Base-by-base conservation (phyloP, 164 flowering plant genomes). In the Stephania cephalantha region DNA sequence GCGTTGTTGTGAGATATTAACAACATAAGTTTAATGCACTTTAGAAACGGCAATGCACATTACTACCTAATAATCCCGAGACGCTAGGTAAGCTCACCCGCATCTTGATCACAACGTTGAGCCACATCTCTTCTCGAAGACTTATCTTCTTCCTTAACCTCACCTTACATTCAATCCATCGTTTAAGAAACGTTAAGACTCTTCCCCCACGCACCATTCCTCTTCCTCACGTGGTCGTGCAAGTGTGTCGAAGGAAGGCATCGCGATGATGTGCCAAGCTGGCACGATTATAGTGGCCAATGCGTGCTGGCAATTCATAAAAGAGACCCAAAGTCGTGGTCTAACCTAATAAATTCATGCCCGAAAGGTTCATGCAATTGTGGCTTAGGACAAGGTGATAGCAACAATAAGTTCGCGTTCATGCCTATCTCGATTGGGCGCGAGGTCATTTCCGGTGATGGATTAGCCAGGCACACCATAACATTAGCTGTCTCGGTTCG, bases 201-300 rank as follows among this genome's bases (percentile, higher is more conserved):
- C 5, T 61, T 61, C 66, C 66, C 66, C 5, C 66, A 29, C 4
- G 8, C 20, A 5, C 65, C 65, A 1, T 58, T 58, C 22, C 3
- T 58, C 4, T 7, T 58, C 25, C 66, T n/a, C 66, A 1, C 66
- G 18, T 20, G 29, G 20, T 61, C 66, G 2, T n/a, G n/a, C 66
- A 5, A 9, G 20, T 20, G 66, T 20, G 9, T 61, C 6, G n/a
- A 61, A 61, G 20, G 10, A 20, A 3, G 66, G 8, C 9, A n/a
- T n/a, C 25, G 10, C 7, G n/a, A 61, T 17, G 20, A 61, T 25
- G 66, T 61, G 66, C 66, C 66, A 6, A 20, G 29, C n/a, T 1
- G 66, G 66, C 66, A 61, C 66, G 22, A 61, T 18, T 18, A 61
- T 61, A 61, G n/a, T 61, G 66, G 66, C 66, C 66, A 61, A 61